These are phyloP conservation scores for Scheffersomyces coipomensis DNA, from an alignment of 805 yeast genomes.

Conservation along the genomic window DNA sequence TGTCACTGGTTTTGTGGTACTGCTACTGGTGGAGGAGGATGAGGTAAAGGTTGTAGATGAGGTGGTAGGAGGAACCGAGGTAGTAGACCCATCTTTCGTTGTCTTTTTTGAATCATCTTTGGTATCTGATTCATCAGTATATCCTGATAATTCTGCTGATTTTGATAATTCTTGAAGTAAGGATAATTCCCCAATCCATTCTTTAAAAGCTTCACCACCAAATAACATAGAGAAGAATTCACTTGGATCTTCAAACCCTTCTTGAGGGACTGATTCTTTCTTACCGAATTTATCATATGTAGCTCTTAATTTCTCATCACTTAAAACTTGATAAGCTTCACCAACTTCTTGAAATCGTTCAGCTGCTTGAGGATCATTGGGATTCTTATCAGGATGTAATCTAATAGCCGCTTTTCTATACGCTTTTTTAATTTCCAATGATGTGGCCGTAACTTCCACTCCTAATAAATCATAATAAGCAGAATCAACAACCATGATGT, in stretches of 20 bases:
- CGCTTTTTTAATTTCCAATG: constrained; percentile 44
- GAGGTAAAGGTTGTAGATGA: neutral
- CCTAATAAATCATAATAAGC: constrained; percentile 40
- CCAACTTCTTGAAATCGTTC: constrained; percentile 46
- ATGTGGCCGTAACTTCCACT: constrained; percentile 33
- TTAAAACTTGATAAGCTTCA: constrained; percentile 78
- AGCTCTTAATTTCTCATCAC: constrained; percentile 60
- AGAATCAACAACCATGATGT: constrained; percentile 44
- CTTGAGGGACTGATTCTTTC: constrained; percentile 58
- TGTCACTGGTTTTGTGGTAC: neutral
- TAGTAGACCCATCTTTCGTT: too few species aligned
- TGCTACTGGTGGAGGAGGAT: neutral
- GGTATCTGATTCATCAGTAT: constrained; percentile 15
- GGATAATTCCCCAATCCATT: constrained; percentile 84
- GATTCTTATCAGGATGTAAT: constrained; percentile 46
- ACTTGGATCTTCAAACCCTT: constrained; percentile 77
- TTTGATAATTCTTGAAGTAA: constrained; percentile 40
- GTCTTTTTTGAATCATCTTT: neutral
- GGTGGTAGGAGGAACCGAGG: neutral
- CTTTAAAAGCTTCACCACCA: constrained; percentile 79
- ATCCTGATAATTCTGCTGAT: constrained; percentile 42
- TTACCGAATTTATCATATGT: constrained; percentile 76
- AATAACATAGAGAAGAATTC: constrained; percentile 84
- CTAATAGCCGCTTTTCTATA: constrained; percentile 44
- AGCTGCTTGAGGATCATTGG: constrained; percentile 45